phyloP scores from a whole-genome alignment of 2,329 filamentous ascomycete genomes.

The Xenoacremonium recifei region DNA sequence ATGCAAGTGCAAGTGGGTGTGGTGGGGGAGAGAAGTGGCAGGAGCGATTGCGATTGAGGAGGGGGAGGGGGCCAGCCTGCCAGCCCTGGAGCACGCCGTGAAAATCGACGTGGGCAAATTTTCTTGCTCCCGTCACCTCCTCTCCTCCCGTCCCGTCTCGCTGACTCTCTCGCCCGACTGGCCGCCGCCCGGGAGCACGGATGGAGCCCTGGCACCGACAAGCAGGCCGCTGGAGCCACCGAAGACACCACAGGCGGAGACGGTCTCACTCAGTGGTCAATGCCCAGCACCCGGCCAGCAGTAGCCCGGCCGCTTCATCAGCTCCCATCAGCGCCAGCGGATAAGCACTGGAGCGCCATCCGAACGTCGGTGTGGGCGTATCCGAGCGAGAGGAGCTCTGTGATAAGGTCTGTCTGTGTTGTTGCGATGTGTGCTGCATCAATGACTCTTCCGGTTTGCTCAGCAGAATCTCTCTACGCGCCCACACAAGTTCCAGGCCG shows the following conservation, averaged over 20 bases:
- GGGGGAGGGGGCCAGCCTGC: too few species aligned
- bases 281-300: conserved; percentile 18
- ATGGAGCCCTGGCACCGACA: too few species aligned
- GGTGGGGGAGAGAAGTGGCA: conserved; percentile 24
- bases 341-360: conserved; percentile 13
- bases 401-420: too few species aligned
- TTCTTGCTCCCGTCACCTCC: too few species aligned
- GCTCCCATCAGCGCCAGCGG: conserved; percentile 7
- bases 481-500: too few species aligned
- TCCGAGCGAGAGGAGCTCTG: too few species aligned
- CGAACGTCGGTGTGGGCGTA: conserved; percentile 8
- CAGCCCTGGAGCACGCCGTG: conserved; percentile 10
- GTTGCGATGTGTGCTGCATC: too few species aligned
- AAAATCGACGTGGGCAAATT: conserved; percentile 17
- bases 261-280: conserved; percentile 20
- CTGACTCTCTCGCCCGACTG: too few species aligned
- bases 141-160: conserved; percentile 14
- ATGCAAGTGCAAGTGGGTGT: conserved; percentile 20
- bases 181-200: too few species aligned
- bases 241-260: conserved; percentile 2
- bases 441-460: too few species aligned
- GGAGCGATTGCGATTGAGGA: conserved; percentile 21
- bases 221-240: too few species aligned
- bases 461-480: too few species aligned
- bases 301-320: conserved; percentile 10